Base-by-base conservation (phyloP, 1,284 basidiomycete genomes). In the Anthracocystis setariae region DNA sequence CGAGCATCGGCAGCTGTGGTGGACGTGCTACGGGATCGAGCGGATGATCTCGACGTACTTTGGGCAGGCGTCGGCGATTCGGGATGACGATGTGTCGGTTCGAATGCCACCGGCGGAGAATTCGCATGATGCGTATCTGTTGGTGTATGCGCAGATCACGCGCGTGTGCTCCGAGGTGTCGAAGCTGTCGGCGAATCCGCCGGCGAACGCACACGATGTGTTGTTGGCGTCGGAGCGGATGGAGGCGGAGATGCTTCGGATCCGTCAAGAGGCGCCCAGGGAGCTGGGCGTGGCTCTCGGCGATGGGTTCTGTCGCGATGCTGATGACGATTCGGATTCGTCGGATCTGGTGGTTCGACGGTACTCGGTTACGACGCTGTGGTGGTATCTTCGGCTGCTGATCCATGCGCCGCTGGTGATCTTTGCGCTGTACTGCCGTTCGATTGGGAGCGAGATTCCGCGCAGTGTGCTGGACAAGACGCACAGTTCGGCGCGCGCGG, bases 1-100 rank as follows among this genome's bases (percentile, higher is more conserved):
- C 13, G 65, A 68, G 35, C 57, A 68, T 40, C 65, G 59, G 0
- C 65, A 66, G 35, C 50, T 73, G 3, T 73, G 70, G 70, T 73
- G 70, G 70, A 68, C 65, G 3, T 73, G 70, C 61, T 73, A 73
- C 33, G 55, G 61, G 27, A 47, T 61, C 48, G 70, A 73, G 39
- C 50, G 70, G 32, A 60, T 62, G 57, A 64, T 73, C 48, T 68
- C 70, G 20, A 68, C 64, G 1, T 73, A 64, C 60, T 73, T 73
- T 33, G 64, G 65, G 3, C 64, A 68, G 47, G 46, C 70, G 0
- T 68, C 70, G 3, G 60, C 60, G 37, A 73, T 73, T 12, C 70
- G 65, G n/a, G 70, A 73, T 13, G 70, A 64, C 18, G 70, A 73
- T 42, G 48, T 66, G 17, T 63, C 69, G n/a, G 58, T 47, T 3